These are phyloP conservation scores for Paraglomus brasilianum DNA, from an alignment of 192 early-diverging fungal genomes.

Conservation along the genomic window DNA sequence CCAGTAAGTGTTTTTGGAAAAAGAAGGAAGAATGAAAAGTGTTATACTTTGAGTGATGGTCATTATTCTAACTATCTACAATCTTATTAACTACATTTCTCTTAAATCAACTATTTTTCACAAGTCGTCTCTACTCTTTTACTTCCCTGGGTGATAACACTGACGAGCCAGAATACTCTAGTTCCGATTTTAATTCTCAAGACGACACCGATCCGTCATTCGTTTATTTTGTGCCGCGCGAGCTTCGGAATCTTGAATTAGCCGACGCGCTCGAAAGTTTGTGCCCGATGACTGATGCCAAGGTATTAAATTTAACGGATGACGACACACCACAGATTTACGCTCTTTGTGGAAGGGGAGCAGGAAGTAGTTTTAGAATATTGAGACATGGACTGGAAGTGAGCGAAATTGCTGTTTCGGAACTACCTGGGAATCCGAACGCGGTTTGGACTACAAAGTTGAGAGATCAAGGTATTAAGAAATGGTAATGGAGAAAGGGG, in stretches of 20 bases:
- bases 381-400: slow-evolving; percentile 91
- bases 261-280: slow-evolving; percentile 90
- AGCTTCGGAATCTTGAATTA: slow-evolving; percentile 78
- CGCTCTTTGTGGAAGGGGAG: slow-evolving; percentile 79
- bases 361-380: slow-evolving; percentile 80
- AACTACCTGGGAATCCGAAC: slow-evolving; percentile 89
- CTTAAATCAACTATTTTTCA: slow-evolving; percentile 21
- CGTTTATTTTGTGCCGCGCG: slow-evolving; percentile 71
- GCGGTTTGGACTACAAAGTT: slow-evolving; percentile 83
- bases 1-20: slow-evolving; percentile 62
- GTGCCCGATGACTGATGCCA: slow-evolving; percentile 78
- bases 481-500: too few relatives aligned
- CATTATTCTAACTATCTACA: not conserved
- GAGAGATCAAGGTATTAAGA: slow-evolving; percentile 36
- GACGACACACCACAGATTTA: slow-evolving; percentile 97
- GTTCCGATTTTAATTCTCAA: slow-evolving; percentile 62
- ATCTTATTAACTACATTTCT: slow-evolving; percentile 1
- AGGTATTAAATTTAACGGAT: slow-evolving; percentile 80
- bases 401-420: slow-evolving; percentile 87
- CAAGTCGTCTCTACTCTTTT: slow-evolving; percentile 85
- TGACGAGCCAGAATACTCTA: slow-evolving; percentile 77
- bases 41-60: not conserved
- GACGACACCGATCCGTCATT: slow-evolving; percentile 49
- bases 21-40: not conserved
- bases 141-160: slow-evolving; percentile 91